Conservation (phyloP, 1,284 basidiomycete genomes). For the Puccinia triticina region DNA sequence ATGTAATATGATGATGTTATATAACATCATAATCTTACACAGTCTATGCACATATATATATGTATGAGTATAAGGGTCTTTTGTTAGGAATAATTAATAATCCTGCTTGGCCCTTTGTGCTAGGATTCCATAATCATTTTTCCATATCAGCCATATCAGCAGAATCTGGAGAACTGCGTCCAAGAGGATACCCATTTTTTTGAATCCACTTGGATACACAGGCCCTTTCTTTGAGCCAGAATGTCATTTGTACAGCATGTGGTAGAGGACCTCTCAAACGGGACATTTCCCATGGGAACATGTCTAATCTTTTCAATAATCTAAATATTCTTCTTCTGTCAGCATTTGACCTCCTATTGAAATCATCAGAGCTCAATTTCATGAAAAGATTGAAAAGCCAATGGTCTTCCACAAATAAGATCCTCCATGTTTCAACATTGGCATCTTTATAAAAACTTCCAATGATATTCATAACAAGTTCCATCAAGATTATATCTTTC, state of each 20-base stretch:
- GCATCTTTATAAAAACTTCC: neutral
- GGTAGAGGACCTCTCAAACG: neutral
- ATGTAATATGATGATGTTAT: too few relatives aligned
- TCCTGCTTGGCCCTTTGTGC: too few relatives aligned
- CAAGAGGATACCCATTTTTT: neutral
- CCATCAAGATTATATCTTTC: neutral
- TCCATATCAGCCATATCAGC: too few relatives aligned
- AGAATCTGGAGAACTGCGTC: too few relatives aligned
- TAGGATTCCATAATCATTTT: too few relatives aligned
- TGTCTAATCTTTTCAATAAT: neutral
- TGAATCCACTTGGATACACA: neutral
- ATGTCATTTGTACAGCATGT: neutral
- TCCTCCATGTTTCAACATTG: neutral
- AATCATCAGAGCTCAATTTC: neutral
- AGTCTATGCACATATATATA: too few relatives aligned
- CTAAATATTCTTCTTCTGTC: neutral
- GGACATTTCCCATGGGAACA: neutral
- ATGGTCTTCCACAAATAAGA: neutral
- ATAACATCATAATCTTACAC: too few relatives aligned
- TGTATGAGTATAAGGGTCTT: too few relatives aligned
- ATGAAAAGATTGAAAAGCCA: neutral
- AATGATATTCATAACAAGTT: neutral
- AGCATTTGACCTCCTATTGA: neutral
- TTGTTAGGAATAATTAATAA: too few relatives aligned
- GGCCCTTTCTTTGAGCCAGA: neutral